Conservation (phyloP, 805 yeast species). For the Wickerhamomyces xylosicus region DNA sequence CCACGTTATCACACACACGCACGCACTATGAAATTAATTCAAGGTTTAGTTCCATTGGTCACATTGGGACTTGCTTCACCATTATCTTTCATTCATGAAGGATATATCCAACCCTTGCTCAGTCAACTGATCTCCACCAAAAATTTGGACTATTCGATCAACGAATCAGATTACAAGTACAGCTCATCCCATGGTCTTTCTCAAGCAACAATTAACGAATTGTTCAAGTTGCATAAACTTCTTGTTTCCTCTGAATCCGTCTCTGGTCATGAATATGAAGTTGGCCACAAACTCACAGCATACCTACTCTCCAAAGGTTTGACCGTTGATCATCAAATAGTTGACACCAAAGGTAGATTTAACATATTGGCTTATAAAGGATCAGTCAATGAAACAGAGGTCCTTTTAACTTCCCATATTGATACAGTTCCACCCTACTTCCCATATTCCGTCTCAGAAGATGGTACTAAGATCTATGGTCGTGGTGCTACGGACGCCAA, state of each 20-base stretch:
- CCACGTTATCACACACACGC: no score
- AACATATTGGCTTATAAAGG: conserved; percentile 51
- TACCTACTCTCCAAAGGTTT: conserved; percentile 4
- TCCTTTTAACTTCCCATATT: conserved; percentile 48
- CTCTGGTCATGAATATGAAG: conserved; percentile 4
- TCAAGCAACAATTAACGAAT: conserved; percentile 1
- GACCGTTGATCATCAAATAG: conserved; percentile 35
- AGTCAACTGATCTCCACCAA: no score
- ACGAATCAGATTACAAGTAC: neutral
- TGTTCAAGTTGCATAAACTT: conserved; percentile 6
- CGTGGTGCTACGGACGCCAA: conserved; percentile 61
- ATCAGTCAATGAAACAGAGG: conserved; percentile 28
- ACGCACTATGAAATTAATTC: no score
- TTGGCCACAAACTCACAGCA: conserved; percentile 1
- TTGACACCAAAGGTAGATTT: conserved; percentile 25
- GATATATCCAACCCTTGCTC: no score
- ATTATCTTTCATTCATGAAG: no score
- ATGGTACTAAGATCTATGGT: conserved; percentile 42
- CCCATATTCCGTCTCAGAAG: conserved; percentile 29
- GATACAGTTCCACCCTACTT: conserved; percentile 63
- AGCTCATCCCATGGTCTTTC: neutral
- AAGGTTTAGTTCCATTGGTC: no score
- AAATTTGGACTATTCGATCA: no score
- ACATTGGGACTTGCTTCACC: no score
- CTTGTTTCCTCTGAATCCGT: conserved; percentile 9